Base-by-base conservation (phyloP, 768 basidiomycete species). In the Fistulinella prunicolor region DNA sequence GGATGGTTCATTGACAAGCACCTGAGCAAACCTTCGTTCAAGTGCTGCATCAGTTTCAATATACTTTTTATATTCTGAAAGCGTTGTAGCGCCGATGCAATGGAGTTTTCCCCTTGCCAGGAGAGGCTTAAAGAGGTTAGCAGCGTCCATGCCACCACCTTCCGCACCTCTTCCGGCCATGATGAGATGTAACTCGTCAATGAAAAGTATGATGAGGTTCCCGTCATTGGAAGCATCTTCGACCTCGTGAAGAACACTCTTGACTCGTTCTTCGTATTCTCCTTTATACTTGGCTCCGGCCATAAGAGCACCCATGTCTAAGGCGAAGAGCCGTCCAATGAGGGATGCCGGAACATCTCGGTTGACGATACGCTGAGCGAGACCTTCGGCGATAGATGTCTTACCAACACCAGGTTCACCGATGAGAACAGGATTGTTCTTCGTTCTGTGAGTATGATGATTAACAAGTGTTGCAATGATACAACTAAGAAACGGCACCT, bases 241-340 rank as follows among this genome's bases (percentile, higher is more conserved):
- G 52, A 97, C 85, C 70, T 98, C 95, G 65, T 86, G 84, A 47
- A 99, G 70, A 46, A 97, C 91, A 10, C 85, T 72, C 66, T 96
- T 97, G 71, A 97, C 83, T 34, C 94, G 87, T 65, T 97, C 94
- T 70, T 97, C 94, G 67, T 94, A 99, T 70, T 97, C 93, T 41
- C 87, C 95, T 63, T 94, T 94, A 74, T 92, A 94, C 64, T 87
- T 87, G 17, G 88, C 88, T 34, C 89, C 88, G 12, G 92, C 92
- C 88, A 93, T 93, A 46, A 98, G 79, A 1, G 94, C 91, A 53
- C 94, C 94, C 87, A 96, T 89, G 63, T 96, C 94, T 26, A 98
- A 77, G 6, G 91, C 86, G 65, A 80, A 93, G 12, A 94, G 74
- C 9, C 88, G 81, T 3, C 81, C 79, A 41, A 92, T 75, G 23